Percentiles rank a stretch among this genome's conserved stretches.
These are phyloP conservation scores for Scheffersomyces cryptocercus DNA, from an alignment of 1,139 yeast species.

Conservation along the genomic window DNA sequence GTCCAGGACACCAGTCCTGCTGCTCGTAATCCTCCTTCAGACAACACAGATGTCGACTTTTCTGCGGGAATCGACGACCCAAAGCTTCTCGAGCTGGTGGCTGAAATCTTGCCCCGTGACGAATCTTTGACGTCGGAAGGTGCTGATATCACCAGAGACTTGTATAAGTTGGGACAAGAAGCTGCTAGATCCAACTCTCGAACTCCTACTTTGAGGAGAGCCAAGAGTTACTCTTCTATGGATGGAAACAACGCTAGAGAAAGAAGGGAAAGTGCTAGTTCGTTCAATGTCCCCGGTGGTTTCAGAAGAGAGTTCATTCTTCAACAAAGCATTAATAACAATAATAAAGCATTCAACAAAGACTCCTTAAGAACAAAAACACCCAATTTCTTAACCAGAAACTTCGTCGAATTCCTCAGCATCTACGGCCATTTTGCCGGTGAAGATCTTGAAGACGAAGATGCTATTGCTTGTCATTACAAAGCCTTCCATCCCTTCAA, in stretches of 20 bases:
- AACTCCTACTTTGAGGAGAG: conserved; percentile 14
- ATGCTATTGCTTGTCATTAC: conserved; percentile 55
- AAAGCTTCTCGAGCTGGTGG: conserved; percentile 22
- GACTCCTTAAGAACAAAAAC: conserved; percentile 22
- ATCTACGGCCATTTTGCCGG: conserved; percentile 86
- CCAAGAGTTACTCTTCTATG: conserved; percentile 25
- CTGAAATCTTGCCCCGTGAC: conserved; percentile 29
- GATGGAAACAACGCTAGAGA: conserved; percentile 14
- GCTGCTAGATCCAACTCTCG: conserved; percentile 1
- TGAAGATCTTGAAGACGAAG: conserved; percentile 74
- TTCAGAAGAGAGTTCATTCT: conserved; percentile 68
- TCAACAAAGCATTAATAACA: conserved; percentile 14
- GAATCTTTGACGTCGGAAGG: conserved; percentile 16
- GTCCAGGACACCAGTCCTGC: background rate
- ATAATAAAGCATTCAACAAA: conserved; percentile 10
- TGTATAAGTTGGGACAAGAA: conserved; percentile 15
- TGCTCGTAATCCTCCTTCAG: background rate
- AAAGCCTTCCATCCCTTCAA: conserved; percentile 21
- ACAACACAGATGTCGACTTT: conserved; percentile 18
- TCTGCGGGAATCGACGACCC: conserved; percentile 28
- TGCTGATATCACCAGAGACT: conserved; percentile 24
- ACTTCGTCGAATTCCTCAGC: conserved; percentile 72
- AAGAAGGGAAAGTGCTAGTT: conserved; percentile 64
- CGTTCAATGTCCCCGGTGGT: conserved; percentile 77
- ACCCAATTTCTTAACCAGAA: conserved; percentile 58